phyloP scores from a whole-genome alignment of 2,329 filamentous ascomycete species.

The Nakataea oryzae region DNA sequence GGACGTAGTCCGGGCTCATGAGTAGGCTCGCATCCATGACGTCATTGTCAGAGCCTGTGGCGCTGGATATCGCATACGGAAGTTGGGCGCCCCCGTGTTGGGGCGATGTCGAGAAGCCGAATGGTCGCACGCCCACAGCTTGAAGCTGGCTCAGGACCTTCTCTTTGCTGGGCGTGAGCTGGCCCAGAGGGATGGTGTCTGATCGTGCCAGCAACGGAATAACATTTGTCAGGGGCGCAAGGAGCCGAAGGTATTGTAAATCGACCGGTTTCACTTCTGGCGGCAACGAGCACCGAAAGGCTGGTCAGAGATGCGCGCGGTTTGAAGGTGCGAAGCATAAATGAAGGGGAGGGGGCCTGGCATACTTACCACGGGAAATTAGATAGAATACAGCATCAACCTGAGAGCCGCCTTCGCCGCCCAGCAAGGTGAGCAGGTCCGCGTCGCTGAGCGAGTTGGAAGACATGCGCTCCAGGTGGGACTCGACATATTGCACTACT shows the following conservation, averaged over 20 bases:
- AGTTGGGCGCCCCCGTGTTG: constrained; percentile 12
- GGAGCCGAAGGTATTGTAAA: constrained; percentile 58
- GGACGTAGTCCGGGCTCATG: constrained; percentile 85
- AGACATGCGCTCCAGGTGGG: constrained; percentile 53
- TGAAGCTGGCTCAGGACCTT: constrained; percentile 45
- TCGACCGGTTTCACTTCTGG: constrained; percentile 52
- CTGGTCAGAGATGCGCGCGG: background rate
- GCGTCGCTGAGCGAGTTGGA: constrained; percentile 55
- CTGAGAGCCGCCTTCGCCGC: constrained; percentile 71
- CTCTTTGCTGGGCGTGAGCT: constrained; percentile 49
- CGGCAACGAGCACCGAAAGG: background rate
- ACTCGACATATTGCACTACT: constrained; percentile 63
- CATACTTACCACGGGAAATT: constrained; percentile 54
- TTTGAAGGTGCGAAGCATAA: background rate
- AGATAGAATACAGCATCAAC: constrained; percentile 83
- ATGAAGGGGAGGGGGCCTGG: too few species aligned
- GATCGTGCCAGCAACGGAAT: constrained; percentile 72
- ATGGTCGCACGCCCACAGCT: constrained; percentile 48
- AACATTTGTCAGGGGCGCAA: constrained; percentile 70
- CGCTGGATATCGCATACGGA: constrained; percentile 71
- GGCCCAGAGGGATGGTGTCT: constrained; percentile 53
- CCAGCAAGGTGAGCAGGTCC: constrained; percentile 68
- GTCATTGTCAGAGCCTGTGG: constrained; percentile 60
- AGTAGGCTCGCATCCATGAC: constrained; percentile 86
- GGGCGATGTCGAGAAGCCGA: constrained; percentile 48